phyloP scores from a whole-genome alignment of 1,139 yeast species.

The Blastobotrys niveus region DNA sequence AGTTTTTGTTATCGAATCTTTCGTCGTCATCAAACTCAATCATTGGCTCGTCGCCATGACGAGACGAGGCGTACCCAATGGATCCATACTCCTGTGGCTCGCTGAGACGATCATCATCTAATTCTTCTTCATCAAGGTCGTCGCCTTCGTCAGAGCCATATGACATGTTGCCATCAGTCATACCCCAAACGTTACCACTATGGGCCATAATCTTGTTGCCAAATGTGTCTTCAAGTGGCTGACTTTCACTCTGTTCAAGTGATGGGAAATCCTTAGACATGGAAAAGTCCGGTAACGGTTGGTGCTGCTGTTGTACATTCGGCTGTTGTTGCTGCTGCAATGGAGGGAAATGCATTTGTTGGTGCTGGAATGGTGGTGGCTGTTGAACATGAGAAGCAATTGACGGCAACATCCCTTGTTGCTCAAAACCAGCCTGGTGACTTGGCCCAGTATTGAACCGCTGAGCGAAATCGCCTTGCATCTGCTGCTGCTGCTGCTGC shows the following conservation, averaged over 20 bases:
- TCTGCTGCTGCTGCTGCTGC: too few species aligned
- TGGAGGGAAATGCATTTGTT: too few species aligned
- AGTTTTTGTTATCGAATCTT: neutral
- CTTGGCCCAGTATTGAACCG: too few species aligned
- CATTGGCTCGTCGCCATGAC: neutral
- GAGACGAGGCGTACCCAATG: too few species aligned
- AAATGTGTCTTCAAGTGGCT: constrained; percentile 15
- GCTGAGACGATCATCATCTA: constrained; percentile 1
- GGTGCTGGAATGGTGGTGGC: neutral
- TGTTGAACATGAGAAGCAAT: neutral
- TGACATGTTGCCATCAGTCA: constrained; percentile 10
- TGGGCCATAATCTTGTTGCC: constrained; percentile 1
- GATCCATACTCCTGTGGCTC: constrained; percentile 1
- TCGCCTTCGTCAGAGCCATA: constrained; percentile 15
- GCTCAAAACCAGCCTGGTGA: too few species aligned
- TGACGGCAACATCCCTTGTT: too few species aligned
- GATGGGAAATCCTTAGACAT: constrained; percentile 1
- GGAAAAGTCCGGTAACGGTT: neutral
- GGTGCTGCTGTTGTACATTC: neutral
- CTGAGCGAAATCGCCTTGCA: too few species aligned
- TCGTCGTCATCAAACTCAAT: constrained; percentile 1
- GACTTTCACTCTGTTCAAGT: constrained; percentile 2
- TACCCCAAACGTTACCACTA: constrained; percentile 12
- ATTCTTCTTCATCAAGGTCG: neutral
- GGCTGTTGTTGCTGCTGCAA: neutral